Percentiles rank a stretch among this genome's conserved stretches.
Conservation (phyloP, 1,284 basidiomycete genomes). For the Tilletia walkeri region DNA sequence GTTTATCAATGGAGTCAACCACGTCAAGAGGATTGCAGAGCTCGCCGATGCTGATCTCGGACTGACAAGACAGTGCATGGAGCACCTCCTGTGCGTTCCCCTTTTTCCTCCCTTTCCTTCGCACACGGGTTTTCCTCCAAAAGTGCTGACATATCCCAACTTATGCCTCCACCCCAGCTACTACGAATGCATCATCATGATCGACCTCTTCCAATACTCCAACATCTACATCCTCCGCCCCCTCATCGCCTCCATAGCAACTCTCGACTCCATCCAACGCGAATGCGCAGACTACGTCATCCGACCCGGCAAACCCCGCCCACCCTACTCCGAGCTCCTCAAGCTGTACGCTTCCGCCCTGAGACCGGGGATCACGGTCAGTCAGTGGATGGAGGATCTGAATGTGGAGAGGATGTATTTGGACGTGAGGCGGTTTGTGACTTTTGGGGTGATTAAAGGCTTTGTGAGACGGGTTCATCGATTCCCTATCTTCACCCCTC, state of each 20-base stretch:
- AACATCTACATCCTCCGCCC: conserved; percentile 92
- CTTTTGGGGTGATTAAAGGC: conserved; percentile 98
- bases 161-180: conserved; percentile 62
- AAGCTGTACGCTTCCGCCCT: conserved; percentile 78
- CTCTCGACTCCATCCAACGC: conserved; percentile 74
- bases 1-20: conserved; percentile 84
- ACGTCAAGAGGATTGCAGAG: conserved; percentile 84
- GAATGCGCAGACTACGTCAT: conserved; percentile 90
- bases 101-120: too few species aligned
- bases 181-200: conserved; percentile 92
- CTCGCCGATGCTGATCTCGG: conserved; percentile 84
- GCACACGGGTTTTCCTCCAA: background rate
- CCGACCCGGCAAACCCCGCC: conserved; percentile 63
- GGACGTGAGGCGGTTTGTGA: conserved; percentile 89
- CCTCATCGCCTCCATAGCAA: conserved; percentile 77
- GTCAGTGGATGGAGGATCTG: conserved; percentile 83
- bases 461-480: conserved; percentile 88
- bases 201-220: conserved; percentile 89
- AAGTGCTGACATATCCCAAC: conserved; percentile 4
- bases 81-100: conserved; percentile 77
- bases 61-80: conserved; percentile 80
- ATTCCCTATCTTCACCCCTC: conserved; percentile 70
- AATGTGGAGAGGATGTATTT: conserved; percentile 66
- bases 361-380: conserved; percentile 77
- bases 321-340: conserved; percentile 63